A percentile compares a stretch with the other conserved stretches of the same genome.
Evolutionary conservation across 2,329 filamentous ascomycete species (phyloP).

Genomic region (Nectriaceae sp.): DNA sequence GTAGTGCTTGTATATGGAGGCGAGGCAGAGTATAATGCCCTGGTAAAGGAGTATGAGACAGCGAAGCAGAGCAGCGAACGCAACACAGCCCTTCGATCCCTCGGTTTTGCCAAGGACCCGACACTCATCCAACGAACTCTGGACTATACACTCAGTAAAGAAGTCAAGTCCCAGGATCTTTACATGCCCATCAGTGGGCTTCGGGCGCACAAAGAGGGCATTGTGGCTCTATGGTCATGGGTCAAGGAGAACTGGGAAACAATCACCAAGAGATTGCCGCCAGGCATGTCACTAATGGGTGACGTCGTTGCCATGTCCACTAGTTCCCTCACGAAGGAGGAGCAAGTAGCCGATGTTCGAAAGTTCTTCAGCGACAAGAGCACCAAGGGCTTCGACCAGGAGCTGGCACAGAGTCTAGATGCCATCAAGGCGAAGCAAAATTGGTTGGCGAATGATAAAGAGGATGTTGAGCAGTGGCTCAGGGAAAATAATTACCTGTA

Average conservation of each 20-base stretch:
- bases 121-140: slow-evolving; percentile 82
- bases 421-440: slow-evolving; percentile 74
- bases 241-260: slow-evolving; percentile 87
- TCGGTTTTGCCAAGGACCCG: slow-evolving; percentile 77
- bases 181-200: slow-evolving; percentile 85
- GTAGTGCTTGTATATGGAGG: slow-evolving; percentile 84
- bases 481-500: slow-evolving; percentile 31
- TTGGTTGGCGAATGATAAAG: slow-evolving; percentile 61
- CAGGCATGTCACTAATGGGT: slow-evolving; percentile 84
- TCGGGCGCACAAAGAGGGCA: slow-evolving; percentile 74
- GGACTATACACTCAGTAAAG: slow-evolving; percentile 70
- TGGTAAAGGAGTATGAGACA: slow-evolving; percentile 31
- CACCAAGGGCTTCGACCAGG: slow-evolving; percentile 83
- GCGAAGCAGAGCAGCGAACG: slow-evolving; percentile 79
- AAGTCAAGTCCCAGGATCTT: slow-evolving; percentile 93
- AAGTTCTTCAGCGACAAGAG: slow-evolving; percentile 81
- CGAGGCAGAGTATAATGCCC: slow-evolving; percentile 47
- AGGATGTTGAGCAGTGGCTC: slow-evolving; percentile 68
- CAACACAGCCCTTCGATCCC: slow-evolving; percentile 82
- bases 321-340: slow-evolving; percentile 73
- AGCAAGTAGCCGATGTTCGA: slow-evolving; percentile 75
- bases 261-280: slow-evolving; percentile 77
- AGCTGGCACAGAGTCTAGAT: slow-evolving; percentile 87
- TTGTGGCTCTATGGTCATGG: slow-evolving; percentile 80
- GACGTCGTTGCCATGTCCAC: slow-evolving; percentile 82